These are phyloP conservation scores for Phytophthora sp. DNA, from an alignment of 352 stramenopile species.

Conservation along the genomic window DNA sequence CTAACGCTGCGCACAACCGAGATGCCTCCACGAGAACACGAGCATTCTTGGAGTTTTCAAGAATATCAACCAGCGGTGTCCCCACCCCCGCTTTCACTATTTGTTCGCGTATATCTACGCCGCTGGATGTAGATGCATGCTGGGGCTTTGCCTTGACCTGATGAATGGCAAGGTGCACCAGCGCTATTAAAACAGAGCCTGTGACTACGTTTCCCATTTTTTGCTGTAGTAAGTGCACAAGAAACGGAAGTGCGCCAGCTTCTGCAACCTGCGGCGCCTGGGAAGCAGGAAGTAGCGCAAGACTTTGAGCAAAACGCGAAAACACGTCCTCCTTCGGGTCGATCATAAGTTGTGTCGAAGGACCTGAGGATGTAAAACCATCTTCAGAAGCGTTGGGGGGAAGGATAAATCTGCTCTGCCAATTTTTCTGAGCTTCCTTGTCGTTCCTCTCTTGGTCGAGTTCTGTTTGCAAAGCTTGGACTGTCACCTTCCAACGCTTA, in stretches of 20 bases:
- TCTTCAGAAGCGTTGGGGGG: neutral
- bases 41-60: slow-evolving; percentile 54
- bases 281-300: slow-evolving; percentile 63
- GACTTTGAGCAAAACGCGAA: slow-evolving; percentile 72
- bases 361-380: slow-evolving; percentile 1
- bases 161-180: slow-evolving; percentile 72
- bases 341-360: slow-evolving; percentile 9
- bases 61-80: slow-evolving; percentile 55
- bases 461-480: slow-evolving; percentile 48
- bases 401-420: slow-evolving; percentile 55
- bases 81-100: slow-evolving; percentile 62
- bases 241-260: slow-evolving; percentile 65
- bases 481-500: slow-evolving; percentile 40
- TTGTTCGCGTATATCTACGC: slow-evolving; percentile 51
- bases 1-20: slow-evolving; percentile 64
- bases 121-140: neutral
- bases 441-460: slow-evolving; percentile 71
- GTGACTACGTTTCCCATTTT: slow-evolving; percentile 64
- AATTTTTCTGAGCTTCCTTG: slow-evolving; percentile 70
- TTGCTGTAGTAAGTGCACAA: slow-evolving; percentile 59
- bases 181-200: slow-evolving; percentile 69
- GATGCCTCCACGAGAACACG: slow-evolving; percentile 61
- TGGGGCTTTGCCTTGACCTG: slow-evolving; percentile 26
- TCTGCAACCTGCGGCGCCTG: slow-evolving; percentile 51
- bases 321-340: slow-evolving; percentile 62